phyloP scores from a whole-genome alignment of 352 stramenopile species.

The Phytopythium chamaehyphon region DNA sequence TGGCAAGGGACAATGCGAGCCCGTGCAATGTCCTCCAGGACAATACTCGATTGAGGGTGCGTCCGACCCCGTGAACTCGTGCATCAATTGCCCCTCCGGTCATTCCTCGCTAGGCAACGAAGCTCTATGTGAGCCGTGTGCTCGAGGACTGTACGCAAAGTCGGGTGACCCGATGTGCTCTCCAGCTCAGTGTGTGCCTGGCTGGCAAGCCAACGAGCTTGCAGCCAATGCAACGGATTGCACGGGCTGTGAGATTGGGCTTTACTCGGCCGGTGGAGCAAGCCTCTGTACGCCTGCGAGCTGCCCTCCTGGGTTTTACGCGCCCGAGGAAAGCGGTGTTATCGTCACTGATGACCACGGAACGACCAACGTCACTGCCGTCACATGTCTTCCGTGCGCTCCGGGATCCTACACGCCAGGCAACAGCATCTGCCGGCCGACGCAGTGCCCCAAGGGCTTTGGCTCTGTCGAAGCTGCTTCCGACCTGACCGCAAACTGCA shows the following conservation, averaged over 20 bases:
- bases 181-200: slow-evolving; percentile 26
- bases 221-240: slow-evolving; percentile 40
- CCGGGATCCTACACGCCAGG: slow-evolving; percentile 35
- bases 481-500: slow-evolving; percentile 37
- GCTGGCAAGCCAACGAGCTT: slow-evolving; percentile 31
- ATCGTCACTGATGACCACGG: slow-evolving; percentile 2
- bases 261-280: slow-evolving; percentile 32
- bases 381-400: slow-evolving; percentile 23
- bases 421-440: slow-evolving; percentile 28
- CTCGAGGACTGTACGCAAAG: slow-evolving; percentile 21
- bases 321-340: slow-evolving; percentile 21
- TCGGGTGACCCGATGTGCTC: slow-evolving; percentile 17
- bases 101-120: slow-evolving; percentile 33
- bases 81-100: slow-evolving; percentile 23
- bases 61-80: slow-evolving; percentile 19
- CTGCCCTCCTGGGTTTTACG: slow-evolving; percentile 27
- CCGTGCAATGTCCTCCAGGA: slow-evolving; percentile 24
- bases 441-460: slow-evolving; percentile 29
- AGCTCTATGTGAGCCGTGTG: slow-evolving; percentile 27
- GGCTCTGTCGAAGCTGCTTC: slow-evolving; percentile 33
- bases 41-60: slow-evolving; percentile 24
- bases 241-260: slow-evolving; percentile 34
- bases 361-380: slow-evolving; percentile 5
- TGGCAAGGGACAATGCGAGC: slow-evolving; percentile 24
- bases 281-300: slow-evolving; percentile 28